Percentiles rank a stretch among this genome's conserved stretches.
Conservation (phyloP, 1,284 basidiomycete species). For the Tausonia pullulans region DNA sequence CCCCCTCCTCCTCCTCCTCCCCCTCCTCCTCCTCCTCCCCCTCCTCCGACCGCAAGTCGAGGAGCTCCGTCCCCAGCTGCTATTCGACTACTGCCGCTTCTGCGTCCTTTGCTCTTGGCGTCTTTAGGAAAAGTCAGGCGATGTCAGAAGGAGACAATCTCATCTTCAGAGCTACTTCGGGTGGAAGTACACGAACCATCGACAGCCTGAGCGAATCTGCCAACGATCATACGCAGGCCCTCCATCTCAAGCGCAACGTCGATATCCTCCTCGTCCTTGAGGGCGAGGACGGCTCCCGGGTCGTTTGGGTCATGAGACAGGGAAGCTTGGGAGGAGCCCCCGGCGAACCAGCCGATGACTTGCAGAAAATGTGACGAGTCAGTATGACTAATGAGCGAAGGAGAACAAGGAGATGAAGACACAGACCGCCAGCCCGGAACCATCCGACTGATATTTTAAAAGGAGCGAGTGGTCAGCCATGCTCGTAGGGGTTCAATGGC, state of each 20-base stretch:
- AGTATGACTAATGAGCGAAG: background rate
- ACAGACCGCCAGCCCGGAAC: background rate
- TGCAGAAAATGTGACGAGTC: background rate
- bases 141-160: too few relatives aligned
- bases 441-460: background rate
- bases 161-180: too few relatives aligned
- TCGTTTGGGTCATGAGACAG: too few relatives aligned
- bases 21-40: background rate
- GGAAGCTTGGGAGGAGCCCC: background rate
- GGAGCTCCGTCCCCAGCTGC: too few relatives aligned
- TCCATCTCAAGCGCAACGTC: background rate
- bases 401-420: background rate
- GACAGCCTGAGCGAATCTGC: background rate
- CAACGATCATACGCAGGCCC: background rate
- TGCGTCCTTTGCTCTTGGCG: too few relatives aligned
- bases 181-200: too few relatives aligned
- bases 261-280: background rate
- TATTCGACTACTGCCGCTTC: too few relatives aligned
- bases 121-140: too few relatives aligned
- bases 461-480: too few relatives aligned
- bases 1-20: background rate
- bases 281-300: too few relatives aligned
- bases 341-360: conserved; percentile 13
- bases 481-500: too few relatives aligned
- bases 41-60: too few relatives aligned